These are phyloP conservation scores for Pyrrhoderma noxium DNA, from an alignment of 1,284 basidiomycete genomes.

Conservation along the genomic window DNA sequence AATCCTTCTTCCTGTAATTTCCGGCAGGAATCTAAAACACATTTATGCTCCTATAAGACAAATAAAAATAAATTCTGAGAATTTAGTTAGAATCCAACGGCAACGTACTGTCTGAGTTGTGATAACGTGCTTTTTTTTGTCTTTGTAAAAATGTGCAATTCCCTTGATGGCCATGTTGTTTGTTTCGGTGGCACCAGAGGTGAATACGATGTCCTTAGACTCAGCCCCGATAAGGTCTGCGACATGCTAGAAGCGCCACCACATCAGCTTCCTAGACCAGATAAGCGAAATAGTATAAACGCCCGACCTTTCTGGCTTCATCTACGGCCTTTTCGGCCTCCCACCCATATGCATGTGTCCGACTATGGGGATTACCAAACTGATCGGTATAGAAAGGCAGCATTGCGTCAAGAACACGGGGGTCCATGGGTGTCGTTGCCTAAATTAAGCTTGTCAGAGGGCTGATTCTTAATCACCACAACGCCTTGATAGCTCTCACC, in stretches of 20 bases:
- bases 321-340: constrained; percentile 95
- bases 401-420: constrained; percentile 96
- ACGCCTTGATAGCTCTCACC: constrained; percentile 35
- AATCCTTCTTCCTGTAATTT: constrained; percentile 95
- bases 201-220: constrained; percentile 95
- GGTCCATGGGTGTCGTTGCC: constrained; percentile 97
- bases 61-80: constrained; percentile 5
- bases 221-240: constrained; percentile 93
- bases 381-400: constrained; percentile 93
- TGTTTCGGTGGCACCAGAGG: constrained; percentile 95
- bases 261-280: constrained; percentile 18
- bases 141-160: constrained; percentile 89
- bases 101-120: constrained; percentile 79
- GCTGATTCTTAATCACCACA: constrained; percentile 14
- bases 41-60: constrained; percentile 87
- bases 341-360: constrained; percentile 99
- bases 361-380: constrained; percentile 96
- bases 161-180: constrained; percentile 99
- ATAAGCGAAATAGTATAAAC: constrained; percentile 36
- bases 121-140: constrained; percentile 86
- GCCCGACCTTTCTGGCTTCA: constrained; percentile 71
- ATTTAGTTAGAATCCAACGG: not conserved
- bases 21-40: constrained; percentile 96
- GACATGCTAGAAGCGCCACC: constrained; percentile 51
- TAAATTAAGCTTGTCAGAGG: constrained; percentile 26